These are phyloP conservation scores for Neurospora sp. DNA, from an alignment of 495 filamentous ascomycete genomes.

Conservation along the genomic window DNA sequence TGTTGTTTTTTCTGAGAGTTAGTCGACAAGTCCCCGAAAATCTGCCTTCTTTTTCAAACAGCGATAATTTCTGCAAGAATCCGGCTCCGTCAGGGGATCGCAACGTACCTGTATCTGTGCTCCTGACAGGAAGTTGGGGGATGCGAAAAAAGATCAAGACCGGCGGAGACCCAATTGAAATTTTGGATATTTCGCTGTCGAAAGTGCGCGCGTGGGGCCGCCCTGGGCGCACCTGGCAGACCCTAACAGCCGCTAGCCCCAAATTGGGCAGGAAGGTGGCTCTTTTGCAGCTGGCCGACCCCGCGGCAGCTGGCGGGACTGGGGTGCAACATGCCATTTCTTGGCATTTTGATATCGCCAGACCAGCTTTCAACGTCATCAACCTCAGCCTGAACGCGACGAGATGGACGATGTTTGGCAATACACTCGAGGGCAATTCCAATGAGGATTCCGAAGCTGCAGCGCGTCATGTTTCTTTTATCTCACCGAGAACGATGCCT, in stretches of 20 bases:
- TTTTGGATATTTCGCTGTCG: conserved; percentile 22
- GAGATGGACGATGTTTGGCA: neutral
- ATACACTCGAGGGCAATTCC: neutral
- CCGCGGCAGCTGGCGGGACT: neutral
- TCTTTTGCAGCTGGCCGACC: conserved; percentile 7
- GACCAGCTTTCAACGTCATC: neutral
- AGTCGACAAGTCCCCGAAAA: conserved; percentile 1
- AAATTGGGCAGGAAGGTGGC: neutral
- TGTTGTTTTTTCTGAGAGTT: conserved; percentile 7
- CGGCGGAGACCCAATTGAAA: conserved; percentile 23
- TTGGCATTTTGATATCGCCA: neutral
- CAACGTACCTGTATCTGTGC: conserved; percentile 6
- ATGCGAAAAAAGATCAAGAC: conserved; percentile 20
- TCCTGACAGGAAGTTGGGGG: conserved; percentile 19
- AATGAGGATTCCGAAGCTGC: neutral
- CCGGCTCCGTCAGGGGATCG: neutral
- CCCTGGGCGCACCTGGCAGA: conserved; percentile 8
- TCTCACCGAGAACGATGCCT: neutral
- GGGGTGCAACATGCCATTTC: neutral
- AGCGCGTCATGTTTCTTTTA: neutral
- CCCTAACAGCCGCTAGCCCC: conserved; percentile 22
- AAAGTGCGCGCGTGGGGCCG: conserved; percentile 23
- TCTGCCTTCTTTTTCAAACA: neutral
- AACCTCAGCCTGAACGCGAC: neutral
- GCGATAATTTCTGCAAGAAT: neutral